Base-by-base conservation (phyloP, 2,329 filamentous ascomycete genomes). In the Neonectria coccinea region DNA sequence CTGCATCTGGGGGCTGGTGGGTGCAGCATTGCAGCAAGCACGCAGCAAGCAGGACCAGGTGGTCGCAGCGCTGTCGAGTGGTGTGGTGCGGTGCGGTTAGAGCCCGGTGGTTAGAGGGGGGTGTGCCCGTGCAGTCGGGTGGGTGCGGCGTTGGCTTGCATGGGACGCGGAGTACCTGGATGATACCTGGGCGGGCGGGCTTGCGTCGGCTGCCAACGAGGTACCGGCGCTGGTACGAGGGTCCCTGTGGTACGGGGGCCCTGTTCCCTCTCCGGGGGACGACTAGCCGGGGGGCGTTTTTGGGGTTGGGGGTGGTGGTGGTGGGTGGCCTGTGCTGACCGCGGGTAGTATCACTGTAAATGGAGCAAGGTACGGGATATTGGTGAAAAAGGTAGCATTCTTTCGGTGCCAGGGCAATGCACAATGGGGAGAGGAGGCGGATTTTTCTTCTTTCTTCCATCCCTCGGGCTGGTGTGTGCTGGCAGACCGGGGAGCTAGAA, bases 21-120 rank as follows among this genome's bases (percentile, higher is more conserved):
- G 60, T 66, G 65, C 67, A 70, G 58, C 53, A 64, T 66, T 66
- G 69, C 64, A 64, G 55, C 64, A 69, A 66, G 66, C 54, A 63
- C 67, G 69, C 64, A 61, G 55, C 64, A 69, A 69, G 66, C 54
- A 63, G 51, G 59, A 65, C 70, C 66, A 72, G 66, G 64, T 58
- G 70, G 67, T 72, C 64, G 70, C 70, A 72, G 70, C 68, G 67
- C 60, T 63, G 54, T 41, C 55, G 62, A 68, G 70, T 72, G 68
- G 70, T 72, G 70, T 72, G 67, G 62, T 66, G 68, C 68, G 69
- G 62, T 66, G 70, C 68, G 69, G 62, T 66, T 69, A 61, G 55
- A 65, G 29, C 48, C 48, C n/a, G 48, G 68, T 72, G 66, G 63
- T 66, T 67, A 69, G 70, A 66, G 56, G 59, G 42, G 54, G 47